A percentile compares a stretch with the other conserved stretches of the same genome.
Conservation (phyloP, 163 green algal species). For the Botryococcus braunii region DNA sequence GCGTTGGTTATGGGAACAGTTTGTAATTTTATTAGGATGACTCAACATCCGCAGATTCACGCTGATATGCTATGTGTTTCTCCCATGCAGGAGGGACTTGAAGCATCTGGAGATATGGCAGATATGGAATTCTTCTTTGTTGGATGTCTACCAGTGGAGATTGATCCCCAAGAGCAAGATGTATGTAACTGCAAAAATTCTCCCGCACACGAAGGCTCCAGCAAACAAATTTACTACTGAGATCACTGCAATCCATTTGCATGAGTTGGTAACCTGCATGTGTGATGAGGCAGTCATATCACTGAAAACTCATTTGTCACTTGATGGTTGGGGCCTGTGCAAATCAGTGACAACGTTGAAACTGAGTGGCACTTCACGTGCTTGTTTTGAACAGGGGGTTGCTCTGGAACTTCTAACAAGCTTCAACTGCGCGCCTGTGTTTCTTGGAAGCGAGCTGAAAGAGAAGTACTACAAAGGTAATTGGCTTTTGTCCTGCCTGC, state of each 20-base stretch:
- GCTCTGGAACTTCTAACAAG: constrained; percentile 30
- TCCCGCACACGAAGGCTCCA: background rate
- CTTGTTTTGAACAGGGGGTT: constrained; percentile 24
- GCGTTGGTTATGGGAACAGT: too few species aligned
- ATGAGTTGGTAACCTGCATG: too few species aligned
- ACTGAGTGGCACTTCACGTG: background rate
- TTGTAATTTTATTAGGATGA: too few species aligned
- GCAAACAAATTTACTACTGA: background rate
- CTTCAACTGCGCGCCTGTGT: constrained; percentile 82
- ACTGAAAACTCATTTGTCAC: too few species aligned
- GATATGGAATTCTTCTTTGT: constrained; percentile 85
- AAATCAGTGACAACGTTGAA: too few species aligned
- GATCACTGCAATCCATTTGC: too few species aligned
- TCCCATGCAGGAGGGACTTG: constrained; percentile 52
- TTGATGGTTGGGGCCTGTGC: too few species aligned
- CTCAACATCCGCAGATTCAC: too few species aligned
- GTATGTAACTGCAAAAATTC: constrained; percentile 22
- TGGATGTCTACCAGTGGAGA: constrained; percentile 73
- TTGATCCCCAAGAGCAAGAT: constrained; percentile 69
- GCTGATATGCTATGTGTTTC: too few species aligned
- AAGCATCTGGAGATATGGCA: too few species aligned
- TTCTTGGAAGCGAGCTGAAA: constrained; percentile 74
- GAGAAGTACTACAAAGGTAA: constrained; percentile 84
- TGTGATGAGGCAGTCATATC: too few species aligned
- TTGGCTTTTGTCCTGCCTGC: background rate